A percentile compares a stretch with the other conserved stretches of the same genome.
Evolutionary conservation across 805 yeast genomes (phyloP).

Genomic region (Saturnispora hagleri): DNA sequence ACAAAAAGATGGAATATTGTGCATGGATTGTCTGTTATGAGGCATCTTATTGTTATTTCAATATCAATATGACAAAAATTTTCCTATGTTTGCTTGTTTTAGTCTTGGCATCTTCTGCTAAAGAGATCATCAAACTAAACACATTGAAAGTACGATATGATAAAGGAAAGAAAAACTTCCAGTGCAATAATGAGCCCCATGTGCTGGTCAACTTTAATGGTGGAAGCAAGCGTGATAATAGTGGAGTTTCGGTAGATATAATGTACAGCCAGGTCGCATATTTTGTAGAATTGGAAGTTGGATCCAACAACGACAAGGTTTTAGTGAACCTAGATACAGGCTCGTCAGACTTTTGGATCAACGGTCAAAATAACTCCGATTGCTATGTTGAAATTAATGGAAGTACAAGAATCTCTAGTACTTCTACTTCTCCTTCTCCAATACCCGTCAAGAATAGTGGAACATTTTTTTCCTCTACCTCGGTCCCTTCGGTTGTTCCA

Average conservation of each 20-base stretch:
- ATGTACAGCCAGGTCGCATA: slow-evolving; percentile 19
- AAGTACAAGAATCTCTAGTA: neutral
- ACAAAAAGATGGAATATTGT: neutral
- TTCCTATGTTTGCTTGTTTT: neutral
- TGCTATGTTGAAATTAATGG: slow-evolving; percentile 2
- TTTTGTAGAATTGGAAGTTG: slow-evolving; percentile 35
- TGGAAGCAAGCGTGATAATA: neutral
- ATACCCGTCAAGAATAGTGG: neutral
- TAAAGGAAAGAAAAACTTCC: neutral
- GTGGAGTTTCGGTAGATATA: neutral
- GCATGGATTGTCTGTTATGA: neutral
- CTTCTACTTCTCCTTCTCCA: neutral
- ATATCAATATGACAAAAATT: neutral
- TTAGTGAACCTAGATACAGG: slow-evolving; percentile 56
- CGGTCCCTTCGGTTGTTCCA: neutral
- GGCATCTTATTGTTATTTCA: neutral
- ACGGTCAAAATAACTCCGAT: slow-evolving; percentile 12
- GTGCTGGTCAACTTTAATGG: neutral
- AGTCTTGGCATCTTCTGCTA: neutral
- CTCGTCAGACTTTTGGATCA: slow-evolving; percentile 58
- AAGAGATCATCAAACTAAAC: neutral
- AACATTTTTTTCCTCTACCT: neutral
- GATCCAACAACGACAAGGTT: slow-evolving; percentile 44
- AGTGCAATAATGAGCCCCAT: neutral
- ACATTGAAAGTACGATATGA: neutral